These are phyloP conservation scores for Citrullus mucosospermus DNA, from an alignment of 306 rosid species.

Conservation along the genomic window DNA sequence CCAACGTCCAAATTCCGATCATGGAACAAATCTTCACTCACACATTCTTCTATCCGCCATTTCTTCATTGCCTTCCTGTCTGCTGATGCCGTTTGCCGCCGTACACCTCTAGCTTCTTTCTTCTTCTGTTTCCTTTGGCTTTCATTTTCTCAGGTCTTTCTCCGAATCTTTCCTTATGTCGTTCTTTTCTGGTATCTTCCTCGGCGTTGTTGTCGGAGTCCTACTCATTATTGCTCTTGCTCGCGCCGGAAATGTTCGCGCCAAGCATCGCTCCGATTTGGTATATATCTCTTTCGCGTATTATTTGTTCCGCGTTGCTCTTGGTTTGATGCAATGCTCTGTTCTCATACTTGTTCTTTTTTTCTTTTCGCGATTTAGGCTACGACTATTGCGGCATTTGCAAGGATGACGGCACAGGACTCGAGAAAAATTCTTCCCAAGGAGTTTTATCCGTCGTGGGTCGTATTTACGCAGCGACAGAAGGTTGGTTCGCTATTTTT, in stretches of 20 bases:
- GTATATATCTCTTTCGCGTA: conserved; percentile 14
- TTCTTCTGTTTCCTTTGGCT: neutral
- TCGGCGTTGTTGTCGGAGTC: conserved; percentile 58
- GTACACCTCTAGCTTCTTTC: neutral
- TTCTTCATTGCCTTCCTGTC: neutral
- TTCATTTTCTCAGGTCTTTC: neutral
- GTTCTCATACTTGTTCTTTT: neutral
- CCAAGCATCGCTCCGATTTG: conserved; percentile 63
- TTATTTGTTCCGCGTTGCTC: neutral
- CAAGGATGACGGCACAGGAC: conserved; percentile 78
- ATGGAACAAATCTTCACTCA: neutral
- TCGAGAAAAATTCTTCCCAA: conserved; percentile 55
- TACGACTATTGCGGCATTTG: conserved; percentile 53
- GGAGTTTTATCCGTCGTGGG: conserved; percentile 71
- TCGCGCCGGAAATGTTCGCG: conserved; percentile 38
- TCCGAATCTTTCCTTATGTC: neutral
- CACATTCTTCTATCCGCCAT: neutral
- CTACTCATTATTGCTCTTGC: conserved; percentile 48
- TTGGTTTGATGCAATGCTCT: neutral
- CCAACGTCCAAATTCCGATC: neutral
- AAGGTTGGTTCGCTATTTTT: conserved; percentile 32
- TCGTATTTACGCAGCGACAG: conserved; percentile 59
- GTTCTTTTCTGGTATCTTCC: conserved; percentile 27
- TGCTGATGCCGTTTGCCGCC: neutral
- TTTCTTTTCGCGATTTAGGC: conserved; percentile 30